Evolutionary conservation across 2,329 filamentous ascomycete genomes (phyloP).

Genomic region (Colletotrichum sp.): DNA sequence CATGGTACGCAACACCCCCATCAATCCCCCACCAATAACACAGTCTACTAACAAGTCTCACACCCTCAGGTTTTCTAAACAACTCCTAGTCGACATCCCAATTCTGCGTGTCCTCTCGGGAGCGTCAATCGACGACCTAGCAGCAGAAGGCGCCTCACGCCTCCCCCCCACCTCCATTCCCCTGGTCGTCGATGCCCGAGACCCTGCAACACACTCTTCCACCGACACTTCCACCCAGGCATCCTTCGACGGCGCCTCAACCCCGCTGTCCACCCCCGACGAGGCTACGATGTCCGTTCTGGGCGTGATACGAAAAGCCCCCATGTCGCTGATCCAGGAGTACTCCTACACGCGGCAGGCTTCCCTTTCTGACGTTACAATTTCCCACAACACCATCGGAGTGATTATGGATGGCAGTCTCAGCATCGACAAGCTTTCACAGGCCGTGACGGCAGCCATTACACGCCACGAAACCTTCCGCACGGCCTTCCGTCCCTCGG

Average conservation of each 20-base stretch:
- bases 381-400: slow-evolving; percentile 39
- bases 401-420: slow-evolving; percentile 29
- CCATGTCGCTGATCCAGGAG: background rate
- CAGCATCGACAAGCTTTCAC: slow-evolving; percentile 36
- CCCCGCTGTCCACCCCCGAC: background rate
- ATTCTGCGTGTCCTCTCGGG: slow-evolving; percentile 50
- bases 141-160: background rate
- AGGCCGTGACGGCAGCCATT: slow-evolving; percentile 35
- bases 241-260: background rate
- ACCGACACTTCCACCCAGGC: background rate
- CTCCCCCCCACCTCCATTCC: background rate
- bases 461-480: slow-evolving; percentile 37
- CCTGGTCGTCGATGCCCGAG: background rate
- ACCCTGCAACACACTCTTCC: background rate
- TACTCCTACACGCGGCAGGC: slow-evolving; percentile 28
- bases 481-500: slow-evolving; percentile 27
- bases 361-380: slow-evolving; percentile 43
- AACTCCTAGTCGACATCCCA: slow-evolving; percentile 46
- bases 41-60: background rate
- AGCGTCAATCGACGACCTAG: slow-evolving; percentile 18
- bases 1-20: slow-evolving; percentile 33
- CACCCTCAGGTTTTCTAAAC: slow-evolving; percentile 39
- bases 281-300: background rate
- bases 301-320: background rate
- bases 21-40: slow-evolving; percentile 20